A percentile compares a stretch with the other conserved stretches of the same genome.
Evolutionary conservation across 495 filamentous ascomycete genomes (phyloP).

Genomic region (Alectoria sarmentosa): DNA sequence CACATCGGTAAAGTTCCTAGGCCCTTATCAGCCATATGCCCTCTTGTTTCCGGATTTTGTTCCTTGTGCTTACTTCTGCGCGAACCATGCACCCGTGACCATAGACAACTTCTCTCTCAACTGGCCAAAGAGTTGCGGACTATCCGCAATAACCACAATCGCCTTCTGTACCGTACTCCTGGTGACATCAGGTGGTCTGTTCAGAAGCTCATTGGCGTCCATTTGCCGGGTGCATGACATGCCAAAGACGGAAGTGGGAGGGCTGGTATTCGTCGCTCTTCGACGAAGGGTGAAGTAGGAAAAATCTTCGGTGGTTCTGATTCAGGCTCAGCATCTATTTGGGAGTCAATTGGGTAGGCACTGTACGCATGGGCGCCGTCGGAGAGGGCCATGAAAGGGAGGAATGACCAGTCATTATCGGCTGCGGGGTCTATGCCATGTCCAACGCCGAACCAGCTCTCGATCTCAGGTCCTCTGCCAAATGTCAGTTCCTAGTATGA

Average conservation of each 20-base stretch:
- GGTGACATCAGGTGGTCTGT: constrained; percentile 81
- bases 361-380: constrained; percentile 91
- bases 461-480: constrained; percentile 82
- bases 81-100: constrained; percentile 94
- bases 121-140: constrained; percentile 71
- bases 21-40: constrained; percentile 4
- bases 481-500: constrained; percentile 2
- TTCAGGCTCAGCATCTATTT: constrained; percentile 20
- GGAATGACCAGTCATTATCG: constrained; percentile 85
- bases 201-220: constrained; percentile 66
- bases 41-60: constrained; percentile 33
- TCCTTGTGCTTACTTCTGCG: constrained; percentile 69
- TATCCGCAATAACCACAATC: constrained; percentile 93
- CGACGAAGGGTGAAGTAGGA: constrained; percentile 93
- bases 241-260: constrained; percentile 86
- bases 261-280: constrained; percentile 46
- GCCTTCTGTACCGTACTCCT: constrained; percentile 96
- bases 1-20: constrained; percentile 62
- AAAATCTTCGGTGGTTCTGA: constrained; percentile 83
- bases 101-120: constrained; percentile 76
- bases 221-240: constrained; percentile 93
- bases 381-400: constrained; percentile 96
- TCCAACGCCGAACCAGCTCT: constrained; percentile 76
- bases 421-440: constrained; percentile 71
- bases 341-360: constrained; percentile 4